phyloP scores from a whole-genome alignment of 2,329 filamentous ascomycete species.

The Arthrinium puccinioides region DNA sequence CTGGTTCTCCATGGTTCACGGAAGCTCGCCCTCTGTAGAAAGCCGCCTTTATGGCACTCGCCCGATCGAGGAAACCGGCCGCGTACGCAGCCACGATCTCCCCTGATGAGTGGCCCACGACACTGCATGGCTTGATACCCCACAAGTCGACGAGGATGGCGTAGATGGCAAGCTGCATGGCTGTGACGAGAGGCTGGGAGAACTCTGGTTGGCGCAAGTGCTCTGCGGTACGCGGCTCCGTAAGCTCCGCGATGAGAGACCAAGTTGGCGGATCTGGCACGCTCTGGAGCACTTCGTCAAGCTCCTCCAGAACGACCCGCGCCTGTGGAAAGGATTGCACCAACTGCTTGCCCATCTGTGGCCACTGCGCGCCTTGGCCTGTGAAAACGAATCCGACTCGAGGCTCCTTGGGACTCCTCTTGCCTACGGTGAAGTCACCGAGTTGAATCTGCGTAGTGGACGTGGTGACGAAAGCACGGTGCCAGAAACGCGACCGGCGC shows the following conservation, averaged over 20 bases:
- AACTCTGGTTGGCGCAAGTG: constrained; percentile 12
- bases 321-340: constrained; percentile 5
- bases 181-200: constrained; percentile 13
- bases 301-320: constrained; percentile 5
- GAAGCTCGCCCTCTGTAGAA: constrained; percentile 10
- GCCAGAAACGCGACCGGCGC: constrained; percentile 10
- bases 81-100: constrained; percentile 14
- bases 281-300: constrained; percentile 11
- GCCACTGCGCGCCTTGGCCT: constrained; percentile 17
- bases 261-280: constrained; percentile 9
- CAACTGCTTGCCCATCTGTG: constrained; percentile 13
- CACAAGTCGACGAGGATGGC: constrained; percentile 6
- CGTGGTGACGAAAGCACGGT: constrained; percentile 15
- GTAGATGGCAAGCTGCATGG: constrained; percentile 8
- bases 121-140: constrained; percentile 4
- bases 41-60: constrained; percentile 8
- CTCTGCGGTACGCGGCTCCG: constrained; percentile 5
- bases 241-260: constrained; percentile 15
- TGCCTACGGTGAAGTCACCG: background rate
- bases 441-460: constrained; percentile 1
- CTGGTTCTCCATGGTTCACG: background rate
- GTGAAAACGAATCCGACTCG: constrained; percentile 13
- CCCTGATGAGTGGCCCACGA: constrained; percentile 14
- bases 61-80: constrained; percentile 4
- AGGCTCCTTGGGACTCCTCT: background rate